phyloP scores from a whole-genome alignment of 768 basidiomycete species.

The Suillus variegatus region DNA sequence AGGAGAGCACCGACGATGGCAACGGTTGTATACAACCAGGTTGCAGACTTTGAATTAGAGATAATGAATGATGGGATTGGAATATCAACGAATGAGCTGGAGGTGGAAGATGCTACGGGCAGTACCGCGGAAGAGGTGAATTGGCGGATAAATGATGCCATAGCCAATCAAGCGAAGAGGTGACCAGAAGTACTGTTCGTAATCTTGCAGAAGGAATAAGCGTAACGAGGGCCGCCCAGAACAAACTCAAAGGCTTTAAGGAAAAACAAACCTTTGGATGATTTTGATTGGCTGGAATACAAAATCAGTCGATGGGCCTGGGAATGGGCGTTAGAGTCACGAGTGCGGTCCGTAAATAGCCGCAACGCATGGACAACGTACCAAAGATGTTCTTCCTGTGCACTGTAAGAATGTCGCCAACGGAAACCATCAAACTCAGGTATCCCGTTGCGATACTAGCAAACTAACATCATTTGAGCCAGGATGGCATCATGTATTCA shows the following conservation, averaged over 20 bases:
- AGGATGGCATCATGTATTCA: background rate
- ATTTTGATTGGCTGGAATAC: background rate
- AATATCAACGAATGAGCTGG: slow-evolving; percentile 41
- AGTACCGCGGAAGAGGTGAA: slow-evolving; percentile 32
- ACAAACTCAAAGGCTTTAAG: background rate
- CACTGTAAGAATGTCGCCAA: too few relatives aligned
- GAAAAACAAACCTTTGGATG: background rate
- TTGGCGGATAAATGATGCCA: slow-evolving; percentile 35
- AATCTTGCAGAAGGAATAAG: background rate
- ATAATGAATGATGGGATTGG: slow-evolving; percentile 50
- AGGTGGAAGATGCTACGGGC: slow-evolving; percentile 45
- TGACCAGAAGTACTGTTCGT: background rate
- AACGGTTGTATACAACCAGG: slow-evolving; percentile 69
- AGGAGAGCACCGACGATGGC: slow-evolving; percentile 76
- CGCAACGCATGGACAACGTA: too few relatives aligned
- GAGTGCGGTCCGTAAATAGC: too few relatives aligned
- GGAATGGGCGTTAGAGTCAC: background rate
- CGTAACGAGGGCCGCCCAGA: background rate
- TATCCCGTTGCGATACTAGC: too few relatives aligned
- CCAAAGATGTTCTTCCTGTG: too few relatives aligned
- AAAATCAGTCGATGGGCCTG: slow-evolving; percentile 4
- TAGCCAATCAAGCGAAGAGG: slow-evolving; percentile 14
- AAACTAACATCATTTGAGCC: too few relatives aligned
- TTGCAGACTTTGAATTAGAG: slow-evolving; percentile 22
- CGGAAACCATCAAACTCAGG: too few relatives aligned